Evolutionary conservation across 805 yeast genomes (phyloP).

Genomic region (Lipomyces sp.): DNA sequence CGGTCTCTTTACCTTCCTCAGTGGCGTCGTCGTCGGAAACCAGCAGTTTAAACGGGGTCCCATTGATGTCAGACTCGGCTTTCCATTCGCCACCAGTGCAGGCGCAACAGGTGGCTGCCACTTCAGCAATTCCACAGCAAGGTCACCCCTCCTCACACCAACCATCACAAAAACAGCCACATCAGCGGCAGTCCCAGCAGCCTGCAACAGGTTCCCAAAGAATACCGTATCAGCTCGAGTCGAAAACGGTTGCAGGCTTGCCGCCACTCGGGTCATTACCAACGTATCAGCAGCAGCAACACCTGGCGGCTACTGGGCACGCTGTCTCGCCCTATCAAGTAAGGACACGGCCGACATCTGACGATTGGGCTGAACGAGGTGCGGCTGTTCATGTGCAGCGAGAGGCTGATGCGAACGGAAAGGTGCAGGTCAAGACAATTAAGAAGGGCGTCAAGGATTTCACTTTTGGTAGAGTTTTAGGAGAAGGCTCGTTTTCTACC

Average conservation of each 20-base stretch:
- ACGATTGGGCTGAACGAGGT: conserved; percentile 62
- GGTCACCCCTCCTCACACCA: not conserved
- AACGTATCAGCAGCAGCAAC: conserved; percentile 14
- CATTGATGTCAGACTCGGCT: not conserved
- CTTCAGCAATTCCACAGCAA: conserved; percentile 5
- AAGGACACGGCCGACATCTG: conserved; percentile 38
- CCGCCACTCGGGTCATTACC: conserved; percentile 25
- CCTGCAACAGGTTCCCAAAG: conserved; percentile 4
- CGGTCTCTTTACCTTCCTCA: not conserved
- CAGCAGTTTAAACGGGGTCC: conserved; percentile 1
- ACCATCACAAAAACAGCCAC: not conserved
- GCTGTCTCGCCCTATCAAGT: not conserved
- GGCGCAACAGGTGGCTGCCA: not conserved
- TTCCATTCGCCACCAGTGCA: not conserved
- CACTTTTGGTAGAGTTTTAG: conserved; percentile 83
- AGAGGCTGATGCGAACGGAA: conserved; percentile 54
- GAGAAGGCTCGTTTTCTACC: conserved; percentile 95
- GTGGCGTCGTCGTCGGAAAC: conserved; percentile 5
- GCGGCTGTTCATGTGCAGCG: conserved; percentile 61
- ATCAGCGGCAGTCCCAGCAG: conserved; percentile 2
- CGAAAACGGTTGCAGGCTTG: conserved; percentile 35
- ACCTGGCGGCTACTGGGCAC: no score
- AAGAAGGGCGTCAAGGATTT: conserved; percentile 76
- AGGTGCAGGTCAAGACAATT: conserved; percentile 56
- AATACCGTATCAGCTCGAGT: conserved; percentile 25